Evolutionary conservation across 768 basidiomycete species (phyloP), one percentile per base, ranked within the genome.

Genomic region (Collybiopsis confluens): DNA sequence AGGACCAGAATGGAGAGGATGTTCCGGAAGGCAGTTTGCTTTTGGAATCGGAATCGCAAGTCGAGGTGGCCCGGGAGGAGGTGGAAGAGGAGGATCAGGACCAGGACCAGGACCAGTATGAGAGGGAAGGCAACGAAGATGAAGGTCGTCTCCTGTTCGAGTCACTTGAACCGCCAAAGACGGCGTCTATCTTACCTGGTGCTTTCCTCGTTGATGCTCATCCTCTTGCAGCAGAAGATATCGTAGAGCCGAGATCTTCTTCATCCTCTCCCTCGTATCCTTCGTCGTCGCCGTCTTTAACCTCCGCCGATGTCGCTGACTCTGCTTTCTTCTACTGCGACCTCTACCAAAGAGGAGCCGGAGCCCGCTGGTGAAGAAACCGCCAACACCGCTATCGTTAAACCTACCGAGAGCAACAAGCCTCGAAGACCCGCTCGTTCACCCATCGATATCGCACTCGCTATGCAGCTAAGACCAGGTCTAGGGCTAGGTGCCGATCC

Each of bases 381-480:
- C 16, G 26, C 59, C 16, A n/a, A 56, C 24, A 54, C 28, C 45
- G 48, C 42, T 51, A 40, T 49, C 36, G 54, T 50, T 37, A 54
- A 26, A 46, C 54, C 58, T 55, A 59, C 46, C 20, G 52, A 48
- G n/a, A n/a, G n/a, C n/a, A n/a, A 46, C 55, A 41, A 27, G 43
- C 43, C 65, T 44, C 61, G 55, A 58, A 54, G 60, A 54, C 59
- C 64, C 56, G 56, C 72, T 68, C 60, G 71, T 45, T 75, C 77
- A 18, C 75, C 76, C 11, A 68, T 84, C 36, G 88, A 90, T 61
- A 75, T 87, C 43, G 88, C 85, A 16, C 77, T 90, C 5, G 86
- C 86, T 41, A 85, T 90, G 85, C 88, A 90, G 66, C 75, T 89
- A 45, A 77, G 86, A 27, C 86, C 86, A 4, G 86, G 87, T 1